phyloP scores from a whole-genome alignment of 768 basidiomycete genomes.

The Calocybe indica region DNA sequence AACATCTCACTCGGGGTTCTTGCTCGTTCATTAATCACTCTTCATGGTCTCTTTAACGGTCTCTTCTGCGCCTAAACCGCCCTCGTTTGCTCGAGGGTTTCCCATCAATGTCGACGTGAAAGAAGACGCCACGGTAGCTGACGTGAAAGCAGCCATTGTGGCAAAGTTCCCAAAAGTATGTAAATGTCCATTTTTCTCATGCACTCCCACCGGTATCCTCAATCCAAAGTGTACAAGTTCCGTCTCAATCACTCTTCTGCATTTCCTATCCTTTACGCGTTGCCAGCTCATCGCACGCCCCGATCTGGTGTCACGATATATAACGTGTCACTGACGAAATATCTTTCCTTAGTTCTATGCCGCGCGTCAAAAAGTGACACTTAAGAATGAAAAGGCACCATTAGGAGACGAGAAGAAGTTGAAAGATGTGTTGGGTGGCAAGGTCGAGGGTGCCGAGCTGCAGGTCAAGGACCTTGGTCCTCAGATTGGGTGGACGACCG shows the following conservation, averaged over 20 bases:
- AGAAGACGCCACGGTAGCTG: not conserved
- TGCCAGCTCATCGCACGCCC: no score
- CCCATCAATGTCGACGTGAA: not conserved
- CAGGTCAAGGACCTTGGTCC: slow-evolving; percentile 86
- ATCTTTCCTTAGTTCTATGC: slow-evolving; percentile 50
- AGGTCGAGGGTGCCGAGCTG: slow-evolving; percentile 59
- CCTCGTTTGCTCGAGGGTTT: not conserved
- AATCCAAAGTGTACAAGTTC: not conserved
- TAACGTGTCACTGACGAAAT: not conserved
- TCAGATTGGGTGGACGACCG: slow-evolving; percentile 84
- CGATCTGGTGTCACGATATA: no score
- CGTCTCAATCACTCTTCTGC: no score
- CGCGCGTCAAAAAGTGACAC: slow-evolving; percentile 67
- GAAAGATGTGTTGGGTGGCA: slow-evolving; percentile 38
- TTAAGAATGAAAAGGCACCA: slow-evolving; percentile 51
- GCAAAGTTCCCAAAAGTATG: not conserved
- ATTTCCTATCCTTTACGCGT: no score
- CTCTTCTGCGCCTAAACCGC: not conserved
- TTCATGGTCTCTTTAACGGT: not conserved
- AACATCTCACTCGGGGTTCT: no score
- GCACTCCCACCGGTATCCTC: not conserved
- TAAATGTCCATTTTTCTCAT: not conserved
- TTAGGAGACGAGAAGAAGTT: slow-evolving; percentile 53
- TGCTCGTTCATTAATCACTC: no score
- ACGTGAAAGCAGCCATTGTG: not conserved